Evolutionary conservation across 1,139 yeast species (phyloP).

Genomic region (Debaryomyces fabryi): DNA sequence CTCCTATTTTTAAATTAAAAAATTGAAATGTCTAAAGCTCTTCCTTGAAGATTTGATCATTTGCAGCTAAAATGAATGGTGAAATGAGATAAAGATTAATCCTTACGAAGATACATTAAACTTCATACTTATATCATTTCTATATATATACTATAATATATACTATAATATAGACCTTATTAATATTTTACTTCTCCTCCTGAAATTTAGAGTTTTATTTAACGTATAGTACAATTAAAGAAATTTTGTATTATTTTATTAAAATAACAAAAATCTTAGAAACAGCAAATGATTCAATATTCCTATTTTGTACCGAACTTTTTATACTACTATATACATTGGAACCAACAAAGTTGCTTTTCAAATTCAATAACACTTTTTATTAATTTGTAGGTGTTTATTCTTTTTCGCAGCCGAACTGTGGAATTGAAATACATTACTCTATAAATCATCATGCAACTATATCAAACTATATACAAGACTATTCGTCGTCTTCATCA

Average conservation of each 20-base stretch:
- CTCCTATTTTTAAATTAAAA: background rate
- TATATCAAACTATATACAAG: background rate
- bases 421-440: background rate
- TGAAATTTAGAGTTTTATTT: too few species aligned
- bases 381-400: background rate
- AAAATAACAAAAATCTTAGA: too few species aligned
- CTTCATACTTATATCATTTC: background rate
- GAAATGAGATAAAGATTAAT: background rate
- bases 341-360: background rate
- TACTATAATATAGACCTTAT: too few species aligned
- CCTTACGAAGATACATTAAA: background rate
- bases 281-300: too few species aligned
- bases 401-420: conserved; percentile 2
- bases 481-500: conserved; percentile 8
- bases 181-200: too few species aligned
- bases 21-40: background rate
- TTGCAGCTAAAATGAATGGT: background rate
- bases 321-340: background rate
- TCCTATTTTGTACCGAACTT: too few species aligned
- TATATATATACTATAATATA: too few species aligned
- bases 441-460: background rate
- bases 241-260: too few species aligned
- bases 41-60: too few species aligned
- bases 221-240: too few species aligned
- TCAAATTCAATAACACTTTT: background rate